These are phyloP conservation scores for Cetraspora pellucida DNA, from an alignment of 192 early-diverging fungal species.

Conservation along the genomic window DNA sequence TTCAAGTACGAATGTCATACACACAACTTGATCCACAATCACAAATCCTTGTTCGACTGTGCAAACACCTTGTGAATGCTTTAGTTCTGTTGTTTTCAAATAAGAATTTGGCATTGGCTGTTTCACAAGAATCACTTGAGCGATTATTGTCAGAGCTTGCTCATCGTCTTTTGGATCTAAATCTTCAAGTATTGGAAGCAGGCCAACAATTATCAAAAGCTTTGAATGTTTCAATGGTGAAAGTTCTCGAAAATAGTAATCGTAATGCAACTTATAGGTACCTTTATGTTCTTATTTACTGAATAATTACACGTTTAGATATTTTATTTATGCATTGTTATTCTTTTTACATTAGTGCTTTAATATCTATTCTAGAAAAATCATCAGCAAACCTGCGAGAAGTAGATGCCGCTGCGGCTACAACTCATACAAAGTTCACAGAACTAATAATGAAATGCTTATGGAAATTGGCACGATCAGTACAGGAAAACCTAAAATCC, in stretches of 20 bases:
- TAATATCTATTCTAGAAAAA: constrained; percentile 73
- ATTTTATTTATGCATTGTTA: not conserved
- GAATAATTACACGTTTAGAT: not conserved
- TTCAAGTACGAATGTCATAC: constrained; percentile 77
- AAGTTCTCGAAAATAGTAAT: constrained; percentile 87
- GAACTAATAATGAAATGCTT: constrained; percentile 96
- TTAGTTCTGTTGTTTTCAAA: constrained; percentile 79
- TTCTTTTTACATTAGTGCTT: constrained; percentile 45
- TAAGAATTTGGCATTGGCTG: constrained; percentile 63
- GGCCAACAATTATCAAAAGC: constrained; percentile 65
- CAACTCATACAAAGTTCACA: constrained; percentile 70
- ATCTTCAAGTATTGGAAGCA: constrained; percentile 60
- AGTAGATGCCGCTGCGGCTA: constrained; percentile 47
- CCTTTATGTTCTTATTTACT: constrained; percentile 12
- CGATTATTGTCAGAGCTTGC: constrained; percentile 78
- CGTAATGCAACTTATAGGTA: constrained; percentile 75
- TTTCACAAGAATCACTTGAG: constrained; percentile 66
- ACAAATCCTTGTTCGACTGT: constrained; percentile 62
- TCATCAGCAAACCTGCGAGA: constrained; percentile 57
- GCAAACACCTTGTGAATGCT: constrained; percentile 78
- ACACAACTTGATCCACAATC: constrained; percentile 55
- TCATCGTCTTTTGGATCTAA: constrained; percentile 77
- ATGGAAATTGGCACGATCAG: constrained; percentile 91
- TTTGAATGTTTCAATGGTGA: constrained; percentile 87
- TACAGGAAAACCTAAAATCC: constrained; percentile 69